Evolutionary conservation across 352 stramenopile species (phyloP).

Genomic region (Phytophthora agathidicida): DNA sequence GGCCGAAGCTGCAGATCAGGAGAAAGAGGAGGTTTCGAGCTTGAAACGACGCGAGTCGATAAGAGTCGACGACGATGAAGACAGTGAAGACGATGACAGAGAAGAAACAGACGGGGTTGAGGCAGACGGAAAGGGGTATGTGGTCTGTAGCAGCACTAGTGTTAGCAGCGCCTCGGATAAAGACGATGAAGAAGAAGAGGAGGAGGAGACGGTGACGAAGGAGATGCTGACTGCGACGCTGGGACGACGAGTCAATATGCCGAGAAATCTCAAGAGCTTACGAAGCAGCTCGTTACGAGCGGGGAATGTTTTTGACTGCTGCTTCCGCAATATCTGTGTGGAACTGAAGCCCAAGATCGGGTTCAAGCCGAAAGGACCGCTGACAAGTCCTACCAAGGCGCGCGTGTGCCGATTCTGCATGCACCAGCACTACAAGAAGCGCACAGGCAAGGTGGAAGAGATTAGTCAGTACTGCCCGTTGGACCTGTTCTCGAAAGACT

Average conservation of each 20-base stretch:
- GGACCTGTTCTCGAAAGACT: slow-evolving; percentile 81
- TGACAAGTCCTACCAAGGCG: slow-evolving; percentile 67
- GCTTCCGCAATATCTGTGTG: slow-evolving; percentile 86
- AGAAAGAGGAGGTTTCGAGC: slow-evolving; percentile 12
- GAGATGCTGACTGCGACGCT: slow-evolving; percentile 16
- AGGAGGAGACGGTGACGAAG: slow-evolving; percentile 22
- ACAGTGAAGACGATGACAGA: slow-evolving; percentile 16
- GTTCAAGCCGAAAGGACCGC: slow-evolving; percentile 65
- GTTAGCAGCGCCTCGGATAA: slow-evolving; percentile 37
- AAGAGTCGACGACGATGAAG: slow-evolving; percentile 39
- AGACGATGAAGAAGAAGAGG: slow-evolving; percentile 38
- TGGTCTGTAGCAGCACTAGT: slow-evolving; percentile 36
- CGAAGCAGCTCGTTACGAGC: slow-evolving; percentile 46
- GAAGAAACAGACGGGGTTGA: slow-evolving; percentile 19
- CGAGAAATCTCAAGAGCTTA: slow-evolving; percentile 20
- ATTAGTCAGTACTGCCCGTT: slow-evolving; percentile 86
- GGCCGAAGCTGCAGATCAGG: slow-evolving; percentile 9
- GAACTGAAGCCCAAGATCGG: slow-evolving; percentile 91
- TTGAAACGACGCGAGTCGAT: slow-evolving; percentile 27
- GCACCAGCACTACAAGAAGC: slow-evolving; percentile 88
- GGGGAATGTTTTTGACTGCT: slow-evolving; percentile 84
- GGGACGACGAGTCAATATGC: not conserved
- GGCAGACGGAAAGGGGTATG: slow-evolving; percentile 25
- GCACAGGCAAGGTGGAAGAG: slow-evolving; percentile 74
- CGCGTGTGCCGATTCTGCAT: slow-evolving; percentile 86